These are phyloP conservation scores for Obba rivulosa DNA, from an alignment of 768 basidiomycete species.

Conservation along the genomic window DNA sequence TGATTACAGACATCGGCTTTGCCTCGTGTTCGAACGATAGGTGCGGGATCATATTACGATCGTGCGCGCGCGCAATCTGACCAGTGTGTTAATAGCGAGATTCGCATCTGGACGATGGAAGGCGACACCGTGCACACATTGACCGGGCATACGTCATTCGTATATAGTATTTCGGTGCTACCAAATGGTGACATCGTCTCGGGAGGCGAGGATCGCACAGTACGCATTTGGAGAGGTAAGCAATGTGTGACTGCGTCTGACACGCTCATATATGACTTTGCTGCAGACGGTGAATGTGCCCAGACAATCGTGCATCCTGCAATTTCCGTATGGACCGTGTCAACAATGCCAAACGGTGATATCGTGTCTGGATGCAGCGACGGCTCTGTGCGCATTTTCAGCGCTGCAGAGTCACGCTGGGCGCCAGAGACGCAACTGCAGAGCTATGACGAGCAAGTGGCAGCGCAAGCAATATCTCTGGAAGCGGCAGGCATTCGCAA, in stretches of 20 bases:
- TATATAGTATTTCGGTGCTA: constrained; percentile 83
- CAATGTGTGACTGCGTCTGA: constrained; percentile 5
- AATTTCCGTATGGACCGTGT: constrained; percentile 95
- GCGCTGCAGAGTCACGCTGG: constrained; percentile 65
- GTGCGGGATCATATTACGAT: constrained; percentile 31
- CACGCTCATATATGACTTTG: background rate
- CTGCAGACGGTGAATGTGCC: constrained; percentile 74
- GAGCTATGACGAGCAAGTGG: constrained; percentile 69
- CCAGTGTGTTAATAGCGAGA: constrained; percentile 52
- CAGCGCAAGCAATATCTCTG: constrained; percentile 56
- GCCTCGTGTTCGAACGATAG: constrained; percentile 96
- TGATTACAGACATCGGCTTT: constrained; percentile 84
- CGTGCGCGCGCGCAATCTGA: background rate
- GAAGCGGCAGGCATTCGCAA: constrained; percentile 88
- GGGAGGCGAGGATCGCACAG: constrained; percentile 91
- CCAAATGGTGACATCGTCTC: constrained; percentile 81
- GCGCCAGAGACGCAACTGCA: constrained; percentile 60
- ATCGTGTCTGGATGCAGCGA: constrained; percentile 92
- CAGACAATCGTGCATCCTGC: constrained; percentile 93
- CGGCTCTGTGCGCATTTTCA: constrained; percentile 83
- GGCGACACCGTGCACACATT: constrained; percentile 73
- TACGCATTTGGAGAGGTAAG: constrained; percentile 87
- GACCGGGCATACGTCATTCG: constrained; percentile 96
- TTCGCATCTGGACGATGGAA: constrained; percentile 86
- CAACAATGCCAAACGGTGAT: constrained; percentile 84